Evolutionary conservation across 2,329 filamentous ascomycete genomes (phyloP), one percentile per base, ranked within the genome.

Genomic region (Scleromitrula shiraiana): DNA sequence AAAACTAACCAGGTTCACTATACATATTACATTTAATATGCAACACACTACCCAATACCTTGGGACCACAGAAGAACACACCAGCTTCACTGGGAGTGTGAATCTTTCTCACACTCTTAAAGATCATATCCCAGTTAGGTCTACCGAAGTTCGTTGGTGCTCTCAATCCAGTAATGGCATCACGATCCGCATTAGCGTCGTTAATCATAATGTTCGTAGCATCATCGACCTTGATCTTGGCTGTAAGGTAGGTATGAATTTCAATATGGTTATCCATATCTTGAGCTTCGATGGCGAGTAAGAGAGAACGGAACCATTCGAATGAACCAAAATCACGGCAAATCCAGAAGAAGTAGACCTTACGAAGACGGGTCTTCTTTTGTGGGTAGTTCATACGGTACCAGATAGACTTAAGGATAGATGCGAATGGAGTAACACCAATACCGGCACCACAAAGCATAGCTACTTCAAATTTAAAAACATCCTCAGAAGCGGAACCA

Each of bases 181-280:
- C 86, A 66, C 84, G 85, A 64, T 91, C 85, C 56, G 84, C 83
- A 62, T 89, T 87, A 64, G 83, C 85, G 59, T 90, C 85, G 70
- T 91, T 90, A 73, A 91, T 89, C 85, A 91, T 91, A 70, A 93
- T 91, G 69, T 93, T 91, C 38, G 85, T 89, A 41, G 86, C 86
- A 62, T 91, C 87, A 64, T 90, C 85, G 22, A 80, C 77, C 71
- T 89, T 88, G 70, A 91, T 89, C 73, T 85, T 88, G 60, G 86
- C 87, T 2, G 87, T 93, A 49, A 94, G 76, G 65, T 93, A 94
- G 1, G 86, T 89, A 68, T 93, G 87, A 52, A 94, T 93, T 68
- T 94, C 88, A 66, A 94, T 93, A 54, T 83, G 77, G 67, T 88
- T 81, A 61, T 88, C 83, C 53, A 88, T 74, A 68, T 94, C 88